A percentile compares a stretch with the other conserved stretches of the same genome.
Evolutionary conservation across 169 alveolate species (phyloP).

Genomic region (Plasmodium yoelii): DNA sequence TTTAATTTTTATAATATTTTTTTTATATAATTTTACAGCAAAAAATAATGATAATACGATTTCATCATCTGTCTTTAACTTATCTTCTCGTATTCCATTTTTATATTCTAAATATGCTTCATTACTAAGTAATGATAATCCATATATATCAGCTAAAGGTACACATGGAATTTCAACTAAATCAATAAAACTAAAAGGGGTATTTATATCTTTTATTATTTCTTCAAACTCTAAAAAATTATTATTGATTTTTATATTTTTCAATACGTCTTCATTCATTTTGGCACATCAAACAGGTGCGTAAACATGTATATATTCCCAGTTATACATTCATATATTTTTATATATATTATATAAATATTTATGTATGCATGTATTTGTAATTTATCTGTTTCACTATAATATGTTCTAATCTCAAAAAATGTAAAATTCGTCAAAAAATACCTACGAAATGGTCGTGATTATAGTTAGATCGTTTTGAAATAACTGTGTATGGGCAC

Average conservation of each 20-base stretch:
- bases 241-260: slow-evolving; percentile 64
- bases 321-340: not conserved
- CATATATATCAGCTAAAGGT: slow-evolving; percentile 65
- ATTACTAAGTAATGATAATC: slow-evolving; percentile 61
- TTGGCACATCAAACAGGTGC: slow-evolving; percentile 2
- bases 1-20: slow-evolving; percentile 56
- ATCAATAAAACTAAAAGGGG: slow-evolving; percentile 70
- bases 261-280: slow-evolving; percentile 53
- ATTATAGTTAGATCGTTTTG: too few species aligned
- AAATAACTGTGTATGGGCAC: too few species aligned
- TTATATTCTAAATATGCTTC: slow-evolving; percentile 76
- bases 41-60: slow-evolving; percentile 58
- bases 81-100: slow-evolving; percentile 72
- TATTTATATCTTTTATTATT: slow-evolving; percentile 71
- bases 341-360: slow-evolving; percentile 2
- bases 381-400: too few species aligned
- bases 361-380: not conserved
- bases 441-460: too few species aligned
- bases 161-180: slow-evolving; percentile 75
- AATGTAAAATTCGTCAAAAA: too few species aligned
- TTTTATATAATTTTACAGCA: slow-evolving; percentile 75
- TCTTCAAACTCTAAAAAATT: slow-evolving; percentile 72
- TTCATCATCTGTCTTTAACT: slow-evolving; percentile 62
- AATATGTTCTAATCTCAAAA: too few species aligned
- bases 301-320: not conserved